Percentiles rank a stretch among this genome's conserved stretches.
These are phyloP conservation scores for Phaeotremella skinneri DNA, from an alignment of 768 basidiomycete species.

Conservation along the genomic window DNA sequence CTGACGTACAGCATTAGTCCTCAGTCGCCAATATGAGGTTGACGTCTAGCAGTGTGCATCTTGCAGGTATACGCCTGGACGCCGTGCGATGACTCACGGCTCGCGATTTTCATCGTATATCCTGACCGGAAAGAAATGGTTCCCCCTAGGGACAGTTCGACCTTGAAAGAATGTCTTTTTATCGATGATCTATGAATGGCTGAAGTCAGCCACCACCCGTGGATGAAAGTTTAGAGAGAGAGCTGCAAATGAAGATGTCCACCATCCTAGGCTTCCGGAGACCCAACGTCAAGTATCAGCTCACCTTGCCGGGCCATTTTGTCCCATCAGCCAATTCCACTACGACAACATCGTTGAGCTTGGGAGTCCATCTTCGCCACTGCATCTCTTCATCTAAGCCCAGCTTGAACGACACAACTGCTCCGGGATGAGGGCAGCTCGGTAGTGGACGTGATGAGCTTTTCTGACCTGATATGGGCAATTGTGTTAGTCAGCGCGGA, in stretches of 20 bases:
- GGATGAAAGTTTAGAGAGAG: background rate
- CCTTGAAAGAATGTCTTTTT: conserved; percentile 42
- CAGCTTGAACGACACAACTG: conserved; percentile 19
- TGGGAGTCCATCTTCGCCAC: conserved; percentile 41
- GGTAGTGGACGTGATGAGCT: conserved; percentile 18
- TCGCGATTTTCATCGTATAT: conserved; percentile 31
- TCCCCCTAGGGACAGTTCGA: conserved; percentile 34
- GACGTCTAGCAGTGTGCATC: background rate
- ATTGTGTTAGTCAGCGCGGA: conserved; percentile 5
- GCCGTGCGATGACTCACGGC: conserved; percentile 24
- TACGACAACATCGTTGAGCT: conserved; percentile 36
- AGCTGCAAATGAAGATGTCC: too few relatives aligned
- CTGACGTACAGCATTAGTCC: conserved; percentile 7
- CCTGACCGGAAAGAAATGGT: conserved; percentile 43
- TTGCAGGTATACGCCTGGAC: background rate
- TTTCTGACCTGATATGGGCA: conserved; percentile 6
- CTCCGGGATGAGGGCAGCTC: conserved; percentile 27
- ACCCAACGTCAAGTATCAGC: background rate
- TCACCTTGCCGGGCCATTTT: conserved; percentile 44
- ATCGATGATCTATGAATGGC: conserved; percentile 34
- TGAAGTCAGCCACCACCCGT: background rate
- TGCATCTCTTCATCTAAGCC: conserved; percentile 30
- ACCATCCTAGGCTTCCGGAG: too few relatives aligned
- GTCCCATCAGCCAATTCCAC: conserved; percentile 33
- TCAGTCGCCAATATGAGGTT: background rate